These are phyloP conservation scores for Paecilomyces dactylethromorphus DNA, from an alignment of 2,329 filamentous ascomycete genomes.

Conservation along the genomic window DNA sequence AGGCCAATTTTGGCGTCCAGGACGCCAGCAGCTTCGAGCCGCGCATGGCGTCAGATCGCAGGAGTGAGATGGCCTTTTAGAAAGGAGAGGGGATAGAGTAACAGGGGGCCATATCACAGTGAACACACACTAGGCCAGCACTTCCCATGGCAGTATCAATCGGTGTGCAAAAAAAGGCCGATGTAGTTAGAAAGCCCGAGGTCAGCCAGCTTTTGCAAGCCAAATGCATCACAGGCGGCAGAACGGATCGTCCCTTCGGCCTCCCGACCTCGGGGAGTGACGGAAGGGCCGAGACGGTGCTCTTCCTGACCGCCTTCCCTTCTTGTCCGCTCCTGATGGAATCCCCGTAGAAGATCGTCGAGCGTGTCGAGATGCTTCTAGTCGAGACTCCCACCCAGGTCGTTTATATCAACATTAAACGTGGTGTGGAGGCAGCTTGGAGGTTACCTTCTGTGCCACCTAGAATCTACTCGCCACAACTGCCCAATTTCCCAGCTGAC, in stretches of 20 bases:
- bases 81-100: conserved; percentile 17
- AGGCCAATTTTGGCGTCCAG: conserved; percentile 23
- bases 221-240: neutral
- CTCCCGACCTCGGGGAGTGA: neutral
- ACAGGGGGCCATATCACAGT: conserved; percentile 26
- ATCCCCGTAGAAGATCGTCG: conserved; percentile 21
- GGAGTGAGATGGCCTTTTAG: conserved; percentile 9
- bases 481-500: neutral
- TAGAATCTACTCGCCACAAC: neutral
- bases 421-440: neutral
- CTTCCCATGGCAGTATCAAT: conserved; percentile 12
- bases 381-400: neutral
- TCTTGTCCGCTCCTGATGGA: neutral
- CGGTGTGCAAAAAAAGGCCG: neutral
- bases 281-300: conserved; percentile 15
- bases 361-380: conserved; percentile 11
- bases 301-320: conserved; percentile 16
- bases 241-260: neutral
- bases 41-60: conserved; percentile 32
- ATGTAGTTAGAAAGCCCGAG: neutral
- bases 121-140: conserved; percentile 4
- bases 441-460: neutral
- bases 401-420: neutral
- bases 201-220: neutral
- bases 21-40: conserved; percentile 32